A percentile compares a stretch with the other conserved stretches of the same genome.
These are phyloP conservation scores for Arthrobotrys conoides DNA, from an alignment of 2,329 filamentous ascomycete genomes.

Conservation along the genomic window DNA sequence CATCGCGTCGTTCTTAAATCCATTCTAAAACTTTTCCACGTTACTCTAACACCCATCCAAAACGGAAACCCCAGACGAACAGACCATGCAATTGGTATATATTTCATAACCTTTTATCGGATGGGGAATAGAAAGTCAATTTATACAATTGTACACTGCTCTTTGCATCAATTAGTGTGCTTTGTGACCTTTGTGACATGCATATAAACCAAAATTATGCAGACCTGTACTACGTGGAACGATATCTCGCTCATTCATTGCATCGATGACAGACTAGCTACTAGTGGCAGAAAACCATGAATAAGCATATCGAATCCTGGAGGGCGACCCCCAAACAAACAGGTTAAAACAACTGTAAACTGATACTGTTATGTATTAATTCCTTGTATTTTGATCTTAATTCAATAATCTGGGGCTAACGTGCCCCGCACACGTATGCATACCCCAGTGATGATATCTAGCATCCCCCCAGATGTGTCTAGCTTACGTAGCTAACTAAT, in stretches of 20 bases:
- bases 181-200: conserved; percentile 30
- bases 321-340: conserved; percentile 7
- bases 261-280: conserved; percentile 18
- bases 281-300: conserved; percentile 8
- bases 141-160: conserved; percentile 5
- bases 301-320: conserved; percentile 21
- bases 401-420: conserved; percentile 2
- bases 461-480: background rate
- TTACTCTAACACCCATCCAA: conserved; percentile 40
- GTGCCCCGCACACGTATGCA: conserved; percentile 11
- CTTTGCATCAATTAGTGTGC: conserved; percentile 11
- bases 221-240: conserved; percentile 31
- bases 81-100: conserved; percentile 6
- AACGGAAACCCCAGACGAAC: conserved; percentile 42
- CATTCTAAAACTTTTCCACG: conserved; percentile 6
- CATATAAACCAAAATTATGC: conserved; percentile 32
- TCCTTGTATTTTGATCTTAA: background rate
- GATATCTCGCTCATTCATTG: conserved; percentile 20
- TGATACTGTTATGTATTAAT: conserved; percentile 10
- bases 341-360: conserved; percentile 4
- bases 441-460: conserved; percentile 9
- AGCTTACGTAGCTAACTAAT: too few relatives aligned
- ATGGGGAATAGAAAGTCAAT: conserved; percentile 33
- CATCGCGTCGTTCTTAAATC: conserved; percentile 15
- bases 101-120: background rate